These are phyloP conservation scores for Hyphodiscus sp. DNA, from an alignment of 2,329 filamentous ascomycete genomes.

Conservation along the genomic window DNA sequence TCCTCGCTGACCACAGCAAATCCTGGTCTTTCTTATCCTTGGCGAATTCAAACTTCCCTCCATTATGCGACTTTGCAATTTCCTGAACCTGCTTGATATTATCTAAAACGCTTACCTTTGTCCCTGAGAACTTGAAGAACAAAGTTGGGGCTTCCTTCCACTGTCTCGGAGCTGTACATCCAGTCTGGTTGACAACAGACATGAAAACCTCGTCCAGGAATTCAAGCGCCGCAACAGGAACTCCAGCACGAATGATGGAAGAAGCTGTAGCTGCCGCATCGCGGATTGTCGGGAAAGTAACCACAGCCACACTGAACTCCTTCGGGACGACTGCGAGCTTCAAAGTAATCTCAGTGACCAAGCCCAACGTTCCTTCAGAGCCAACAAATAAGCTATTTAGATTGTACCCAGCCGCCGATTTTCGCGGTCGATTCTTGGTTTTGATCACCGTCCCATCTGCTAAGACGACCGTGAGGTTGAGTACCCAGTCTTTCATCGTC, in stretches of 20 bases:
- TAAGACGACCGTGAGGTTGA: slow-evolving; percentile 74
- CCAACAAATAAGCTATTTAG: slow-evolving; percentile 73
- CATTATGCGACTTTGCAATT: slow-evolving; percentile 58
- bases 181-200: slow-evolving; percentile 68
- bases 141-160: slow-evolving; percentile 72
- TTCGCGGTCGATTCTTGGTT: slow-evolving; percentile 65
- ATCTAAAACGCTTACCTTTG: slow-evolving; percentile 65
- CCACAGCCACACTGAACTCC: slow-evolving; percentile 68
- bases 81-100: slow-evolving; percentile 62
- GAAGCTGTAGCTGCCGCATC: slow-evolving; percentile 68
- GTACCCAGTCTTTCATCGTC: slow-evolving; percentile 83
- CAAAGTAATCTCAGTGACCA: slow-evolving; percentile 78
- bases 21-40: slow-evolving; percentile 61
- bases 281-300: slow-evolving; percentile 67
- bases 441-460: slow-evolving; percentile 74
- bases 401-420: slow-evolving; percentile 78
- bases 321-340: slow-evolving; percentile 72
- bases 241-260: slow-evolving; percentile 57
- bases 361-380: slow-evolving; percentile 71
- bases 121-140: slow-evolving; percentile 82
- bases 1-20: slow-evolving; percentile 72
- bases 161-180: slow-evolving; percentile 56
- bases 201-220: slow-evolving; percentile 85
- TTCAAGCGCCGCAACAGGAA: slow-evolving; percentile 41
- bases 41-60: slow-evolving; percentile 68